Percentiles rank a stretch among this genome's conserved stretches.
These are phyloP conservation scores for Hamamelis virginiana DNA, from an alignment of 164 flowering plant genomes.

Conservation along the genomic window DNA sequence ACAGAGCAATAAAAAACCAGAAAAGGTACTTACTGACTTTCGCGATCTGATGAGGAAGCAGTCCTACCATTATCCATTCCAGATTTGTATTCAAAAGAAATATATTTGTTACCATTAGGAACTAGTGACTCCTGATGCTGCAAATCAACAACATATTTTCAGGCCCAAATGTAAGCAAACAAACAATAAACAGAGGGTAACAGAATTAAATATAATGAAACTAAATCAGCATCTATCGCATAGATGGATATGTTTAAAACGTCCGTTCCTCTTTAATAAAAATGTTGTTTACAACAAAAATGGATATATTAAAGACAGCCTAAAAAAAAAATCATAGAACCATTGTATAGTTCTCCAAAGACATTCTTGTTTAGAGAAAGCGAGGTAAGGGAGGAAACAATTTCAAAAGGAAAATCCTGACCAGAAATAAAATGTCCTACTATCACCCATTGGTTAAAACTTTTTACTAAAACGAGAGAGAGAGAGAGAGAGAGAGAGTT, in stretches of 20 bases:
- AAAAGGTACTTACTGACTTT: slow-evolving; percentile 84
- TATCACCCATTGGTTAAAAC: background rate
- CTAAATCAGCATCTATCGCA: background rate
- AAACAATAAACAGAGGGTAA: background rate
- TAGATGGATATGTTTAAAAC: background rate
- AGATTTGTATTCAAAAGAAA: slow-evolving; percentile 84
- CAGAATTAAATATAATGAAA: background rate
- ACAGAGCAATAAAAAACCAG: background rate
- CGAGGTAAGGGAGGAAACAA: background rate
- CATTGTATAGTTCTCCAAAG: background rate
- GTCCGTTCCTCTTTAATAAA: too few species aligned
- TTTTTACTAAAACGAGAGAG: background rate
- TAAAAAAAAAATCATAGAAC: background rate
- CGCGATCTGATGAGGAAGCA: slow-evolving; percentile 92
- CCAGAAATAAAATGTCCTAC: background rate
- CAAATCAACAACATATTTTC: slow-evolving; percentile 16
- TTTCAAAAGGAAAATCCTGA: background rate
- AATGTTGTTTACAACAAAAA: too few species aligned
- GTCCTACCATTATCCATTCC: slow-evolving; percentile 74
- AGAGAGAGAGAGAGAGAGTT: background rate
- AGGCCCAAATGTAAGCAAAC: background rate
- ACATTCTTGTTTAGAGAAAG: background rate
- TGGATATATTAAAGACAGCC: background rate
- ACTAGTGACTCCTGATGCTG: slow-evolving; percentile 82
- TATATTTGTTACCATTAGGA: slow-evolving; percentile 72